Conservation (phyloP, 2,329 filamentous ascomycete species). For the Fusarium pilosicola region DNA sequence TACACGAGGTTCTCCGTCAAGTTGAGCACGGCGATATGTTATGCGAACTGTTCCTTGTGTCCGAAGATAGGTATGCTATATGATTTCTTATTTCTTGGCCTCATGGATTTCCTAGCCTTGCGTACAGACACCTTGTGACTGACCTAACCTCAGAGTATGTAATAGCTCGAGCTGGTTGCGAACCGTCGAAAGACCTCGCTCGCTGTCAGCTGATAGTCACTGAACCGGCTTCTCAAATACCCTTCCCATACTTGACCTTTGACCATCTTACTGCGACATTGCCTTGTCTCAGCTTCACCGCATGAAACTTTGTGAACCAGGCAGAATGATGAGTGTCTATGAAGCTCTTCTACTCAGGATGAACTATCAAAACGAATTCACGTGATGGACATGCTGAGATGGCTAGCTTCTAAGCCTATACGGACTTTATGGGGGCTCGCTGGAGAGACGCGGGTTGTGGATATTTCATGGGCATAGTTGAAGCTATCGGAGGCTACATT, state of each 20-base stretch:
- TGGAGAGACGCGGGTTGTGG: rapidly evolving
- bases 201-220: not conserved
- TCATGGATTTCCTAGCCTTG: no score
- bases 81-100: no score
- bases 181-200: not conserved
- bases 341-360: not conserved
- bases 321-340: not conserved
- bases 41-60: not conserved
- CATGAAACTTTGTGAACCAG: not conserved
- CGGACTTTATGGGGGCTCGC: not conserved
- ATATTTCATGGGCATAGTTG: not conserved
- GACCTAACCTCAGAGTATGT: not conserved
- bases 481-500: not conserved
- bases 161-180: not conserved
- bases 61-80: not conserved
- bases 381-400: not conserved
- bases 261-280: not conserved
- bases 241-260: not conserved
- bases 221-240: not conserved
- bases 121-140: not conserved
- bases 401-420: not conserved
- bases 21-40: slow-evolving; percentile 21
- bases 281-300: not conserved
- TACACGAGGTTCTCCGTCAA: not conserved
- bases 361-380: not conserved